Percentiles rank a stretch among this genome's conserved stretches.
phyloP scores from a whole-genome alignment of 495 filamentous ascomycete genomes.

The Apiosordaria backusii region DNA sequence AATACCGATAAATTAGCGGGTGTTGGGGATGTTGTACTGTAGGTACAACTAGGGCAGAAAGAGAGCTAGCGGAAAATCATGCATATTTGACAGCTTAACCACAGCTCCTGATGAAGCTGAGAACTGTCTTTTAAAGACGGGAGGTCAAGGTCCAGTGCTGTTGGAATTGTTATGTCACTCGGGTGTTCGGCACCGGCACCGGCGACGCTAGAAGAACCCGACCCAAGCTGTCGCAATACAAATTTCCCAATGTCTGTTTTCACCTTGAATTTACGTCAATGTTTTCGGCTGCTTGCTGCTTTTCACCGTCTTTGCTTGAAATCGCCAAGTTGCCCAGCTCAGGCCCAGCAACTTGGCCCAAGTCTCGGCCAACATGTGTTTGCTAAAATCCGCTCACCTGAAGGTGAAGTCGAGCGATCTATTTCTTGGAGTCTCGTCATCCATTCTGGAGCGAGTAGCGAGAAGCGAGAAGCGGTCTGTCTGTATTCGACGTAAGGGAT shows the following conservation, averaged over 20 bases:
- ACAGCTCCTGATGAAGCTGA: not conserved
- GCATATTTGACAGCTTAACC: not conserved
- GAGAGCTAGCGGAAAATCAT: not conserved
- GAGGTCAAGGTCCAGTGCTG: not conserved
- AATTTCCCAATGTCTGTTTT: not conserved
- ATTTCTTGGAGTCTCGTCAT: not conserved
- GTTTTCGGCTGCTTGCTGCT: not conserved
- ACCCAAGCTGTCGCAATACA: not conserved
- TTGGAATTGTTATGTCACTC: conserved; percentile 5
- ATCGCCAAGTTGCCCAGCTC: conserved; percentile 12
- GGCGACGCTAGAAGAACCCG: not conserved
- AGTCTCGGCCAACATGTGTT: not conserved
- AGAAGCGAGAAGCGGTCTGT: not conserved
- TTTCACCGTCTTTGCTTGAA: not conserved
- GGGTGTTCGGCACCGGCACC: conserved; percentile 2
- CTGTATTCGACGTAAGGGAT: not conserved
- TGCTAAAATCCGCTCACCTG: not conserved
- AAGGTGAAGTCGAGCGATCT: not conserved
- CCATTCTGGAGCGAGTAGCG: not conserved
- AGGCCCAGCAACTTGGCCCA: conserved; percentile 12
- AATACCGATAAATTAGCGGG: not conserved
- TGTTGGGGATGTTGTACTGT: not conserved
- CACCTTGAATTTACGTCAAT: not conserved
- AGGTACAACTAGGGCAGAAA: no score
- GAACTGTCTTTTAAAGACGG: no score